These are phyloP conservation scores for Aspergillus fijiensis DNA, from an alignment of 2,329 filamentous ascomycete genomes.

Conservation along the genomic window DNA sequence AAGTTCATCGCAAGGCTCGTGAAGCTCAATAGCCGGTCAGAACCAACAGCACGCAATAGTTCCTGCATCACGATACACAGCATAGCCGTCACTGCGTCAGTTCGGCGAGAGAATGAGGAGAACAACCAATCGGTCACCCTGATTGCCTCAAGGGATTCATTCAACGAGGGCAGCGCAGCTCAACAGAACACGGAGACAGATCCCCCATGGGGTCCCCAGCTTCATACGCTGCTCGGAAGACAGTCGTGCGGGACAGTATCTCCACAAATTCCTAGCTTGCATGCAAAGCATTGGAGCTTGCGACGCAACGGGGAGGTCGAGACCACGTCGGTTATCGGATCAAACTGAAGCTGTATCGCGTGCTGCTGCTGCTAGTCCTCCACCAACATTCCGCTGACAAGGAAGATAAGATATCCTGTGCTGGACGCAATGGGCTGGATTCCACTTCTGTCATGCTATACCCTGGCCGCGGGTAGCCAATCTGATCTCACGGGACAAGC, in stretches of 20 bases:
- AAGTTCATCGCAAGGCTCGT: not conserved
- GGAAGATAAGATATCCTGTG: not conserved
- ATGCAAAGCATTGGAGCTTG: constrained; percentile 3
- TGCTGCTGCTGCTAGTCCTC: not conserved
- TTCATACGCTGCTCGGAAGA: not conserved
- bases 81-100: constrained; percentile 3
- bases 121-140: not conserved
- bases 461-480: not conserved
- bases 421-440: not conserved
- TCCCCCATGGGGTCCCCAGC: constrained; percentile 7
- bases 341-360: not conserved
- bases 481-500: not conserved
- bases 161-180: not conserved
- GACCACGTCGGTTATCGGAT: constrained; percentile 1
- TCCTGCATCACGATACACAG: constrained; percentile 6
- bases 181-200: not conserved
- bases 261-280: not conserved
- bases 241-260: not conserved
- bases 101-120: not conserved
- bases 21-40: constrained; percentile 1
- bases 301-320: constrained; percentile 1
- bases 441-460: not conserved
- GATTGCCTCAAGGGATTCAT: not conserved
- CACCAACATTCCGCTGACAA: not conserved
- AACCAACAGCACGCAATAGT: not conserved